A percentile compares a stretch with the other conserved stretches of the same genome.
phyloP scores from a whole-genome alignment of 176 grass and related monocot species.

The Triticum monococcum region DNA sequence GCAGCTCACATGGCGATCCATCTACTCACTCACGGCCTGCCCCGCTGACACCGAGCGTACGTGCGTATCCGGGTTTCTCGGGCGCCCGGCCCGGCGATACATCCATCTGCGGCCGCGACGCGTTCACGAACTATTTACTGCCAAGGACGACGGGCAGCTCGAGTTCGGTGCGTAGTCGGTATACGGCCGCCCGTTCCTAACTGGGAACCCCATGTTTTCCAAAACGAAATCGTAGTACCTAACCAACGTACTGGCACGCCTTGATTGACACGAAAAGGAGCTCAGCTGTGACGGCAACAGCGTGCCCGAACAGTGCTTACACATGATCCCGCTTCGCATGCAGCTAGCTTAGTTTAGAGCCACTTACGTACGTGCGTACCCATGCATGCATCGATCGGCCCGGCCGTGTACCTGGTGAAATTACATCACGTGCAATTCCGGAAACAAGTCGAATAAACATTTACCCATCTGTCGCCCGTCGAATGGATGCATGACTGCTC shows the following conservation, averaged over 20 bases:
- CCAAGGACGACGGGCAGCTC: background rate
- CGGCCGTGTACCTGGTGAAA: background rate
- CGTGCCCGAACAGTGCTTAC: background rate
- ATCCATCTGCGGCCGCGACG: background rate
- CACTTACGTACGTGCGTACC: too few relatives aligned
- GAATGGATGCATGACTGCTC: background rate
- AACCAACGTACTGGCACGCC: background rate
- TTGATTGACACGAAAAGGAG: background rate
- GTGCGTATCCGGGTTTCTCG: slow-evolving; percentile 31
- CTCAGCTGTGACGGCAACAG: background rate
- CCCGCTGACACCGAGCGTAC: slow-evolving; percentile 24
- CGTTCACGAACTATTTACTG: slow-evolving; percentile 28
- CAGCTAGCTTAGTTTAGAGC: background rate
- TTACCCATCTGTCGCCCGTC: background rate
- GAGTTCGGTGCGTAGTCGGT: slow-evolving; percentile 36
- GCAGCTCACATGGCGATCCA: slow-evolving; percentile 31
- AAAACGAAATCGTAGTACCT: background rate
- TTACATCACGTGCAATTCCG: background rate
- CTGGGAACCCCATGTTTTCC: slow-evolving; percentile 8
- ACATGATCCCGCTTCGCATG: background rate
- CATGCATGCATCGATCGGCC: too few relatives aligned
- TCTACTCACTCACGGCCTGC: background rate
- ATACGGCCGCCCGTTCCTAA: background rate
- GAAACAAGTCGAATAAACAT: background rate
- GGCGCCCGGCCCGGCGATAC: background rate